Evolutionary conservation across 371 early-diverging fungal species (phyloP), one percentile per base, ranked within the genome.

Genomic region (Sporodiniella umbellata): DNA sequence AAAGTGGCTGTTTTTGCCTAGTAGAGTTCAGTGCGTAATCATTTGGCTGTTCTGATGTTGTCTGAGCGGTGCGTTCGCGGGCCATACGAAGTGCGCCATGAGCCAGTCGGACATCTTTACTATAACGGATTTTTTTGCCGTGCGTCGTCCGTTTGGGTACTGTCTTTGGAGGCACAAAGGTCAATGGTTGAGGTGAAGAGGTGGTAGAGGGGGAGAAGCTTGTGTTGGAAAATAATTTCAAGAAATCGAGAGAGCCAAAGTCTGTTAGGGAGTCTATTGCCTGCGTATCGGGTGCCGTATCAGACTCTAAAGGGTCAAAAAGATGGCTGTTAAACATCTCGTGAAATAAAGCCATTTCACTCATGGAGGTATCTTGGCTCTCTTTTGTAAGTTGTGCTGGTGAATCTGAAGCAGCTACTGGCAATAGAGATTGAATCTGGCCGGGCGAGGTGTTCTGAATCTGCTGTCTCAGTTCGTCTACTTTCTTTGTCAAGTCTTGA

Each of bases 91-190:
- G 53, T 6, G 67, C 70, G 43, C 54, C 62, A 19, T 72, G 73
- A 0, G 73, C 73, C 35, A 66, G 35, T 51, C 64, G 39, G 4
- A 51, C 56, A 31, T 72, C 69, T 37, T 66, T 72, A 38, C 67
- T 72, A 35, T 72, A 72, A 15, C 70, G 62, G 45, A 72, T 72
- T 15, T 57, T 61, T 54, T 69, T 69, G 23, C 73, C 73, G 31
- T 69, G 66, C n/a, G 58, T 47, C 1, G 73, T 56, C 23, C 73
- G 42, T 48, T 72, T 72, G 1, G 73, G 73, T 17, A 50, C 59
- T 17, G 60, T 54, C 14, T 42, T 46, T 24, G 59, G 59, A 38
- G 53, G 48, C 2, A 58, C 39, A 45, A 58, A 58, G 24, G 44
- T 39, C 14, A 59, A 42, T 7, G 54, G 47, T 19, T 48, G 54